A percentile compares a stretch with the other conserved stretches of the same genome.
These are phyloP conservation scores for Phytophthora sp. DNA, from an alignment of 352 stramenopile species.

Conservation along the genomic window DNA sequence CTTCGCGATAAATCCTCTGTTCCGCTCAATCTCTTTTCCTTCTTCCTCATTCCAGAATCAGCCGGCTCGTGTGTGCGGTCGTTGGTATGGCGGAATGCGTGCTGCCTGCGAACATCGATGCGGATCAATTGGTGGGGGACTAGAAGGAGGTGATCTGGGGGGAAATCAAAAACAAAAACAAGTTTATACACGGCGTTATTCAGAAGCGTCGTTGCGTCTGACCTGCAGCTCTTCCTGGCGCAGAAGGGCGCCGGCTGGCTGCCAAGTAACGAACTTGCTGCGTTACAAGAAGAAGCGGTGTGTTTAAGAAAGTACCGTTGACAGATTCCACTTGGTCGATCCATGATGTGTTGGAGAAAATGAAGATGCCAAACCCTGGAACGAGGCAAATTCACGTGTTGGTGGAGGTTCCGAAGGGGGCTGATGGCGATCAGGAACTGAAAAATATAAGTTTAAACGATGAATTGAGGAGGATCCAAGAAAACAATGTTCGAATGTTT, in stretches of 20 bases:
- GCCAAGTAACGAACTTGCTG: neutral
- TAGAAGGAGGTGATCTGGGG: neutral
- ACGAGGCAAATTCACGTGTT: neutral
- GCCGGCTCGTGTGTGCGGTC: neutral
- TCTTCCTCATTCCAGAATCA: neutral
- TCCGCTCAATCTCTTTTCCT: no score
- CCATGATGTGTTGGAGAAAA: neutral
- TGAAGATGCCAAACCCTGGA: neutral
- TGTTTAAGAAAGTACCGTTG: no score
- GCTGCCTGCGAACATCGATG: neutral
- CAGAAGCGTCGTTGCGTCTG: no score
- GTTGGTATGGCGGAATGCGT: neutral
- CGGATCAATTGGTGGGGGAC: neutral
- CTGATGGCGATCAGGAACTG: neutral
- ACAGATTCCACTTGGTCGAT: neutral
- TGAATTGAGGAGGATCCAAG: neutral
- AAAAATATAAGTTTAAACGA: neutral
- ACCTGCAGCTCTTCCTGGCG: neutral
- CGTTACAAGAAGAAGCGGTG: neutral
- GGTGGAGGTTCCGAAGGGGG: neutral
- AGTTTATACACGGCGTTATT: neutral
- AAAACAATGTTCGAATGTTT: neutral
- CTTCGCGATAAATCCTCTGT: no score
- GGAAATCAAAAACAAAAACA: neutral
- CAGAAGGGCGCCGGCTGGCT: no score